phyloP scores from a whole-genome alignment of 2,329 filamentous ascomycete species.

The Ophiostoma triangulosporum region DNA sequence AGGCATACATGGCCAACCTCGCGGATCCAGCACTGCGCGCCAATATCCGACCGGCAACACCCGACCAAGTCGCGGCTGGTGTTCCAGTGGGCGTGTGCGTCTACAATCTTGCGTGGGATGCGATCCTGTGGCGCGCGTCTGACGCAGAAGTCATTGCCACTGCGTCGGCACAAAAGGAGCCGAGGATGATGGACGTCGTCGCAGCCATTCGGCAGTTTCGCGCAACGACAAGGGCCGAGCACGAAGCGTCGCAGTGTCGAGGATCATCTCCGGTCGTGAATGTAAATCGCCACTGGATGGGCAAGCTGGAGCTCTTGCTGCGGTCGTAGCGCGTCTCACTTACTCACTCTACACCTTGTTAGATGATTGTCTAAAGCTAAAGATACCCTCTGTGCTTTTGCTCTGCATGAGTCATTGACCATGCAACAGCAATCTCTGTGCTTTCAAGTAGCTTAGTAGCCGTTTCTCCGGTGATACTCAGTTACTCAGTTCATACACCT shows the following conservation, averaged over 20 bases:
- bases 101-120: slow-evolving; percentile 39
- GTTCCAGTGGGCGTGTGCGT: slow-evolving; percentile 32
- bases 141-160: too few species aligned
- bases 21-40: slow-evolving; percentile 21
- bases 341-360: background rate
- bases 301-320: slow-evolving; percentile 22
- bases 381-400: background rate
- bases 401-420: background rate
- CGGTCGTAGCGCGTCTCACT: background rate
- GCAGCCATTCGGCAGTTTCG: slow-evolving; percentile 28
- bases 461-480: background rate
- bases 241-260: slow-evolving; percentile 9
- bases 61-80: slow-evolving; percentile 35
- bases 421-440: background rate
- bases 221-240: slow-evolving; percentile 19
- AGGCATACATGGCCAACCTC: slow-evolving; percentile 35
- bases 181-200: slow-evolving; percentile 28
- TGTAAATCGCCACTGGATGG: slow-evolving; percentile 23
- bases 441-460: background rate
- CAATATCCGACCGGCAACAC: slow-evolving; percentile 31
- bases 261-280: too few species aligned
- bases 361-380: background rate
- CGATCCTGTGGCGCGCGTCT: slow-evolving; percentile 25
- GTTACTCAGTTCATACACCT: background rate
- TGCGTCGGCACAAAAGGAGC: slow-evolving; percentile 13